Evolutionary conservation across 345 rosid species (phyloP), one percentile per base, ranked within the genome.

Genomic region (Geranium brycei): DNA sequence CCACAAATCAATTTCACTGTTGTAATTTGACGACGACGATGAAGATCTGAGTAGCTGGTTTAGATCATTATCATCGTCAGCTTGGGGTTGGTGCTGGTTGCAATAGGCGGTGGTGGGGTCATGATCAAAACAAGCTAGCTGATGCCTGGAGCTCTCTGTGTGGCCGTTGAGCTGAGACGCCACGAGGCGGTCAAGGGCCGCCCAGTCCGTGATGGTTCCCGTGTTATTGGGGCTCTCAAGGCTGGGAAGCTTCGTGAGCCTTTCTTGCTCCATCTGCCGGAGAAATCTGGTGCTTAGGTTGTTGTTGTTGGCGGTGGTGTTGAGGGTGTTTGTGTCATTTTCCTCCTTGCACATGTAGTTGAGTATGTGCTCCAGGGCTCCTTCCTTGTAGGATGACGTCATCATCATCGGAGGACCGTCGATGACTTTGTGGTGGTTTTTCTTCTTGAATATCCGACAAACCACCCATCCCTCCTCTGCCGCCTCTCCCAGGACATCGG

Each of bases 401-500:
- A 59, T 59, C 58, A 30, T 57, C 31, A 61, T 11, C 12, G 53
- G 13, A 10, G 53, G 38, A 11, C 14, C 30, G 59, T 88, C 96
- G 32, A 88, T 80, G 74, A 78, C 60, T 85, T 91, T 93, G 74
- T 85, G 95, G 69, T 86, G 82, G 72, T 88, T 91, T 76, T 90
- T 93, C 83, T 93, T 93, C 78, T 82, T 81, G 65, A 93, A 93
- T 1, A 91, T 91, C 8, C 99, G 85, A 75, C 97, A 91, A 62
- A 93, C 88, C 68, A 93, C 99, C 99, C 97, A 93, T 1, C 99
- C 97, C 61, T 93, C 99, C 77, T 93, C 99, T 18, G 75, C 63
- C 31, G 55, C 59, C 30, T 93, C 97, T 47, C 84, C 89, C 13
- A 70, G 69, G 3, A 74, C 53, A 13, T 47, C 11, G 53, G 53